These are phyloP conservation scores for Cytospora mali DNA, from an alignment of 2,329 filamentous ascomycete genomes.

Conservation along the genomic window DNA sequence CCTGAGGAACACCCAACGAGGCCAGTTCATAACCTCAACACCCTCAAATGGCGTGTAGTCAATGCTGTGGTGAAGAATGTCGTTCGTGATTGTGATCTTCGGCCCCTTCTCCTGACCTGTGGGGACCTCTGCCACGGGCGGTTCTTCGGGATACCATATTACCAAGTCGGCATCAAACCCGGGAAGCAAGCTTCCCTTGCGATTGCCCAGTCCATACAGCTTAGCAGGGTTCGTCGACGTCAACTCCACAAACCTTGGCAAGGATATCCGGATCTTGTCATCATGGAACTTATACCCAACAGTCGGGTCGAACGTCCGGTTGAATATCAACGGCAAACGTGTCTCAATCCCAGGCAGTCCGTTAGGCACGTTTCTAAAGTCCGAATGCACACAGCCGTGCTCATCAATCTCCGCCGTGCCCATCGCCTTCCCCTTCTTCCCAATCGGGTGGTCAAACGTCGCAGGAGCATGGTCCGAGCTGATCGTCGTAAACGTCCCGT, in stretches of 20 bases:
- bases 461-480: conserved; percentile 53
- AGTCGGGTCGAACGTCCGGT: conserved; percentile 25
- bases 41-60: conserved; percentile 68
- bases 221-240: conserved; percentile 59
- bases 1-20: conserved; percentile 60
- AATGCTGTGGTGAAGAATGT: conserved; percentile 61
- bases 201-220: conserved; percentile 57
- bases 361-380: conserved; percentile 61
- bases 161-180: conserved; percentile 60
- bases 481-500: conserved; percentile 58
- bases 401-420: conserved; percentile 33
- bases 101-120: conserved; percentile 32
- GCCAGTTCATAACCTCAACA: conserved; percentile 59
- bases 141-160: conserved; percentile 56
- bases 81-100: conserved; percentile 47
- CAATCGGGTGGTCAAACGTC: conserved; percentile 48
- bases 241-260: conserved; percentile 57
- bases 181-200: conserved; percentile 53
- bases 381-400: conserved; percentile 17
- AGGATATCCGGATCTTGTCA: conserved; percentile 39
- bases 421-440: conserved; percentile 34
- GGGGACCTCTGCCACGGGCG: neutral
- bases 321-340: conserved; percentile 50
- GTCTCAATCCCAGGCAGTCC: conserved; percentile 62
- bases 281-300: conserved; percentile 32